Percentiles rank a stretch among this genome's conserved stretches.
phyloP scores from a whole-genome alignment of 2,329 filamentous ascomycete species.

The Xylaria sp. region DNA sequence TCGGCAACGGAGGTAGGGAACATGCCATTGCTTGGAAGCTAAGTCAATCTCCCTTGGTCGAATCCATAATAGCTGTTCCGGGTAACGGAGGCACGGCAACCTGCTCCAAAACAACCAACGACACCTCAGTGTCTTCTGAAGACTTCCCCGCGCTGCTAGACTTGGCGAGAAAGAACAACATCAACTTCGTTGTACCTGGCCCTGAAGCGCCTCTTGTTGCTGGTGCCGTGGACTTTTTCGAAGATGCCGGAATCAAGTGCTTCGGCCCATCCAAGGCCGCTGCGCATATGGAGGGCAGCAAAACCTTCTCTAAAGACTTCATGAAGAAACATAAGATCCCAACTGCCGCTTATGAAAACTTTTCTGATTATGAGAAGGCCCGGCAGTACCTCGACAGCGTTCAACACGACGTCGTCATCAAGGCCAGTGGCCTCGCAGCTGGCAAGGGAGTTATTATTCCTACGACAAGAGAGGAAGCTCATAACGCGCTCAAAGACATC shows the following conservation, averaged over 20 bases:
- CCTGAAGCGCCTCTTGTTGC: slow-evolving; percentile 94
- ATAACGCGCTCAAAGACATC: slow-evolving; percentile 82
- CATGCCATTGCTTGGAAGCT: slow-evolving; percentile 96
- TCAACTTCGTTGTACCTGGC: slow-evolving; percentile 89
- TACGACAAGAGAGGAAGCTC: slow-evolving; percentile 81
- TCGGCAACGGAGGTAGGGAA: slow-evolving; percentile 94
- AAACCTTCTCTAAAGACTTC: slow-evolving; percentile 97
- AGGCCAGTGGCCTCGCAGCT: slow-evolving; percentile 89
- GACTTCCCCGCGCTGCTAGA: slow-evolving; percentile 81
- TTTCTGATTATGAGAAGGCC: slow-evolving; percentile 78
- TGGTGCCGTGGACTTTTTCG: slow-evolving; percentile 87
- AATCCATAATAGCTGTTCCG: slow-evolving; percentile 75
- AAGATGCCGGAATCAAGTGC: slow-evolving; percentile 75
- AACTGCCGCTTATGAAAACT: slow-evolving; percentile 91
- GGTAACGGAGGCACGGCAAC: slow-evolving; percentile 89
- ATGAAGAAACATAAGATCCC: slow-evolving; percentile 93
- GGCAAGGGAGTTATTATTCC: slow-evolving; percentile 97
- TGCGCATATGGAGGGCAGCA: slow-evolving; percentile 92
- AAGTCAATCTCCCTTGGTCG: slow-evolving; percentile 80
- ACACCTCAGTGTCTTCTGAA: slow-evolving; percentile 73
- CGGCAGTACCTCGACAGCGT: slow-evolving; percentile 77
- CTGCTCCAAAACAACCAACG: slow-evolving; percentile 78
- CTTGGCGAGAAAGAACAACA: slow-evolving; percentile 75
- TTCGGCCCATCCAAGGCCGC: slow-evolving; percentile 89
- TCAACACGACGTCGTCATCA: slow-evolving; percentile 84